Conservation (phyloP, 495 filamentous ascomycete species). For the Annulohypoxylon stygium region DNA sequence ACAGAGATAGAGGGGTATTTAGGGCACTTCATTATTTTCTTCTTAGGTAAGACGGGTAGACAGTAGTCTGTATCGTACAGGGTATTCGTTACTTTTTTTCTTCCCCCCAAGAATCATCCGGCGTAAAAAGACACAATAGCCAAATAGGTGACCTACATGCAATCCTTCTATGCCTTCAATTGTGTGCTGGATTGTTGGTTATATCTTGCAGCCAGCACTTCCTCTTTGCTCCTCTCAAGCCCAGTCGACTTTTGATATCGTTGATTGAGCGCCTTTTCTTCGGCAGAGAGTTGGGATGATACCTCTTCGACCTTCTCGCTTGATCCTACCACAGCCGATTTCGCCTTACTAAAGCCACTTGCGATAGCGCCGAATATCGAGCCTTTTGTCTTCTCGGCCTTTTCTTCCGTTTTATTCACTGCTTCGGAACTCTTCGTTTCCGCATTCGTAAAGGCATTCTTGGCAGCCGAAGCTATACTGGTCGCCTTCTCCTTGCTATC, state of each 20-base stretch:
- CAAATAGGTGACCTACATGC: constrained; percentile 1
- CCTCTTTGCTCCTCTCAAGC: constrained; percentile 56
- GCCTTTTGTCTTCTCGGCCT: constrained; percentile 50
- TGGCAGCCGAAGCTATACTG: constrained; percentile 48
- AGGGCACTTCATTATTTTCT: not conserved
- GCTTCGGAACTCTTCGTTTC: constrained; percentile 42
- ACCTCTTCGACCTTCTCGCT: constrained; percentile 49
- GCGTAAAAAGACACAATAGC: not conserved
- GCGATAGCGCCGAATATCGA: constrained; percentile 50
- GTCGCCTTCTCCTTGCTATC: constrained; percentile 41
- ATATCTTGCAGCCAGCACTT: constrained; percentile 63
- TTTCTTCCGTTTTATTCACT: constrained; percentile 26
- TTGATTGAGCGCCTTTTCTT: constrained; percentile 62
- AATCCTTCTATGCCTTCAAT: constrained; percentile 48
- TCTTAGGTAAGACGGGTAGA: not conserved
- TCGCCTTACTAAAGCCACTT: constrained; percentile 51
- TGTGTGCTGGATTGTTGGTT: constrained; percentile 55
- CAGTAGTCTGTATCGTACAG: not conserved
- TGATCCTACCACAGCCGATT: constrained; percentile 45
- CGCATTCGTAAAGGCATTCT: constrained; percentile 51
- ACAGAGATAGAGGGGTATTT: not conserved
- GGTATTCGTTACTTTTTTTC: not conserved
- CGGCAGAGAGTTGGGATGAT: constrained; percentile 52
- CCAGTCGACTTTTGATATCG: constrained; percentile 57
- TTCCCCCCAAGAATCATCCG: not conserved